These are phyloP conservation scores for Scheffersomyces ergatensis DNA, from an alignment of 805 yeast genomes.

Conservation along the genomic window DNA sequence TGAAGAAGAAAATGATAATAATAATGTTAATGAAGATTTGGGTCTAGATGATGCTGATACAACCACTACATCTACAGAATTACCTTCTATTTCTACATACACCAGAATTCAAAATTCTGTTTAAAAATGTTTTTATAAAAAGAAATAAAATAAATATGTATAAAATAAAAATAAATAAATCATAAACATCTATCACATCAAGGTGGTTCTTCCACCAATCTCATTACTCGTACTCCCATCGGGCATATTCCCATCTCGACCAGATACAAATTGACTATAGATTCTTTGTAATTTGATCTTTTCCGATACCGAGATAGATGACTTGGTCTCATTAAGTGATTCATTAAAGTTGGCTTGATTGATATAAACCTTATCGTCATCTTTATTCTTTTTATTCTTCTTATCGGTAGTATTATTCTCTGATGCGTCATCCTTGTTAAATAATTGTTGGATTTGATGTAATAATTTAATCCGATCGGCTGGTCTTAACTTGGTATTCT, in stretches of 20 bases:
- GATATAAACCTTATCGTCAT: constrained; percentile 40
- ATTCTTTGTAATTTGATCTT: constrained; percentile 57
- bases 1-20: constrained; percentile 10
- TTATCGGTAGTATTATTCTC: constrained; percentile 11
- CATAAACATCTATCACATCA: constrained; percentile 73
- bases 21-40: constrained; percentile 2
- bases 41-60: constrained; percentile 26
- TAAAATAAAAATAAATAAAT: too few species aligned
- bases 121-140: too few species aligned
- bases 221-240: constrained; percentile 77
- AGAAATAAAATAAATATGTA: too few species aligned
- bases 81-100: background rate
- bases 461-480: constrained; percentile 39
- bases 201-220: constrained; percentile 80
- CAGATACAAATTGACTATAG: constrained; percentile 70
- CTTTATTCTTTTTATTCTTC: constrained; percentile 5
- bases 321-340: constrained; percentile 75
- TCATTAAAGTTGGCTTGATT: constrained; percentile 52
- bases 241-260: constrained; percentile 85
- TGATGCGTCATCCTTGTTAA: constrained; percentile 10
- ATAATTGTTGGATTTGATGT: constrained; percentile 42
- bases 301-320: constrained; percentile 83
- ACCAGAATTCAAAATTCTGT: too few species aligned
- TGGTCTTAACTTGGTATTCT: constrained; percentile 25
- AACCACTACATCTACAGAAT: background rate